Evolutionary conservation across 495 filamentous ascomycete species (phyloP), one percentile per base, ranked within the genome.

Genomic region (Jackrogersella minutella): DNA sequence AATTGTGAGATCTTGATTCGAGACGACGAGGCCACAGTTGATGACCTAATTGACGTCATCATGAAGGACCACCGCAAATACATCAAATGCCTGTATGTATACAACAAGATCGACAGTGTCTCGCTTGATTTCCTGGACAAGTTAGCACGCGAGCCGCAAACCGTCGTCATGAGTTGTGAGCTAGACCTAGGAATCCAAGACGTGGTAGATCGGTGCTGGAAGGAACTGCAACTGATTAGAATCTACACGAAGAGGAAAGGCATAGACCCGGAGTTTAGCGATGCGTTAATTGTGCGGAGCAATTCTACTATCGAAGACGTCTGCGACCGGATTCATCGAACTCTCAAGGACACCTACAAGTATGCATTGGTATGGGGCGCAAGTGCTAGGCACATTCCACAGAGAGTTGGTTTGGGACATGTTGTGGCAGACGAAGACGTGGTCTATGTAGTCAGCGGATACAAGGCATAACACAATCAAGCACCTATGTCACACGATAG

Each of bases 51-150:
- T 74, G 96, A 99, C 76, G 93, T 98, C 40, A 97, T 99, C 78
- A 98, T 97, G 93, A 95, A 93, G 71, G 92, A 97, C 73, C 93
- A 99, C 81, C 85, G 96, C 69, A 98, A 96, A 79, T 99, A 99
- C 81, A 97, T 99, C 81, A 80, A 78, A 55, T 96, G 93, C 73
- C 85, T 99, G 21, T 99, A 99, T 79, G 96, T 97, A 26, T 99
- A 99, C 86, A 99, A 99, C 90, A 99, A 99, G 79, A 96, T 99
- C 81, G 96, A 99, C 82, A 90, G 88, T 76, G 89, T 99, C 69
- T 93, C 91, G 22, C 84, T 99, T 62, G 91, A 97, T 68, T 96
- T 93, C 81, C 86, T 99, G 14, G 91, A 99, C 78, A 85, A 90
- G 70, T 82, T 99, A 2, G 96, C 96, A 9, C 89, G 91, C 54